These are phyloP conservation scores for Neurospora sp. DNA, from an alignment of 495 filamentous ascomycete species.

Conservation along the genomic window DNA sequence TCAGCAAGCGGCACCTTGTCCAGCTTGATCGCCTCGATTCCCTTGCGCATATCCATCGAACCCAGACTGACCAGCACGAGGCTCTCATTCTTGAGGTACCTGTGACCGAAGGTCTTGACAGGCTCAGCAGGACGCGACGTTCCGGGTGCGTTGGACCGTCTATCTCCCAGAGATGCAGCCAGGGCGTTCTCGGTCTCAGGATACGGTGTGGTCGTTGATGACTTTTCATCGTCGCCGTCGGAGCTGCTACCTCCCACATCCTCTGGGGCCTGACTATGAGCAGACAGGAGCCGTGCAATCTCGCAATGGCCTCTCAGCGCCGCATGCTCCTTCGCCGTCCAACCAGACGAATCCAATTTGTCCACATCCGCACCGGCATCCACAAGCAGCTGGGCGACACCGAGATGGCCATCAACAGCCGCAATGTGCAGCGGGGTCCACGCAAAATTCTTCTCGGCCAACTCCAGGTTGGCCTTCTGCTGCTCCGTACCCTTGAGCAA, in stretches of 20 bases:
- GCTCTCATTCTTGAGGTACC: slow-evolving; percentile 80
- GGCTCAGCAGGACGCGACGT: slow-evolving; percentile 48
- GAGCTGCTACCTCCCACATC: slow-evolving; percentile 13
- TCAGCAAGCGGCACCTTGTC: slow-evolving; percentile 77
- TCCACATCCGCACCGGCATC: slow-evolving; percentile 65
- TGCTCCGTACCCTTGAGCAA: slow-evolving; percentile 57
- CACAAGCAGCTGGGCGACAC: slow-evolving; percentile 60
- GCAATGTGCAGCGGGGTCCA: slow-evolving; percentile 94
- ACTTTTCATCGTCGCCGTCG: slow-evolving; percentile 28
- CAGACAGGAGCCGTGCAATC: slow-evolving; percentile 58
- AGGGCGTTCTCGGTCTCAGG: slow-evolving; percentile 21
- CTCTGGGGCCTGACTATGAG: slow-evolving; percentile 15
- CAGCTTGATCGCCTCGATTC: slow-evolving; percentile 70
- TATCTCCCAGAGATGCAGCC: slow-evolving; percentile 40
- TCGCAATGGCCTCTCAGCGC: slow-evolving; percentile 75
- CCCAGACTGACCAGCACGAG: slow-evolving; percentile 89
- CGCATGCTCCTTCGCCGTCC: slow-evolving; percentile 92
- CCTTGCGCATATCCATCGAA: slow-evolving; percentile 84
- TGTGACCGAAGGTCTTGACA: slow-evolving; percentile 90
- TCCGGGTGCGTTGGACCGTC: slow-evolving; percentile 28
- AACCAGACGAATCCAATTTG: slow-evolving; percentile 72
- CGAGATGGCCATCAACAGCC: slow-evolving; percentile 71
- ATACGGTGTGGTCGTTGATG: slow-evolving; percentile 28
- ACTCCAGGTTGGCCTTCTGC: slow-evolving; percentile 65
- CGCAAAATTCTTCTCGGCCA: slow-evolving; percentile 73